These are phyloP conservation scores for Mucor plumbeus DNA, from an alignment of 371 early-diverging fungal species.

Conservation along the genomic window DNA sequence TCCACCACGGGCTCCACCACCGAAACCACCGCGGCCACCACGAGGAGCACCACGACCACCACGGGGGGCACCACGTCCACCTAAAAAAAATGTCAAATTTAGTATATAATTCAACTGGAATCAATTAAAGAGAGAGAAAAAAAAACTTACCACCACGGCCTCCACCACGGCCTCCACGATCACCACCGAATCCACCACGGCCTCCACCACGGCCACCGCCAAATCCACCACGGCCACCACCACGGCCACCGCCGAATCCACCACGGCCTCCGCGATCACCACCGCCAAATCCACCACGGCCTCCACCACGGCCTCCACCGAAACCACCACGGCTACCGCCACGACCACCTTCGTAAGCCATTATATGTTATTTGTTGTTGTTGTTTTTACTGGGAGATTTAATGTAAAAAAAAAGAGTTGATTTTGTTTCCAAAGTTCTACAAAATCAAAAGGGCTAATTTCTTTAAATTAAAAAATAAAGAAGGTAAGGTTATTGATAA, in stretches of 20 bases:
- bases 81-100: neutral
- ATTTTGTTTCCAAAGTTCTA: slow-evolving; percentile 8
- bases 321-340: slow-evolving; percentile 36
- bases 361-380: slow-evolving; percentile 19
- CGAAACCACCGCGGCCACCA: slow-evolving; percentile 44
- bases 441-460: neutral
- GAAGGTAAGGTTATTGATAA: neutral
- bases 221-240: slow-evolving; percentile 38
- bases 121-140: neutral
- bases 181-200: slow-evolving; percentile 57
- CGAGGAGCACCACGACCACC: slow-evolving; percentile 47
- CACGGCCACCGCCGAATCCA: slow-evolving; percentile 51
- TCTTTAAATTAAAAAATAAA: slow-evolving; percentile 5
- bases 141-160: slow-evolving; percentile 45
- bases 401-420: slow-evolving; percentile 3
- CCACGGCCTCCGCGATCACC: slow-evolving; percentile 52
- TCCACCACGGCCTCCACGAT: slow-evolving; percentile 51
- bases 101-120: no score
- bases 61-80: slow-evolving; percentile 36
- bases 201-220: slow-evolving; percentile 50
- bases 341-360: slow-evolving; percentile 48
- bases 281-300: slow-evolving; percentile 57
- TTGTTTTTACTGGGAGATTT: neutral
- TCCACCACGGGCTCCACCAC: slow-evolving; percentile 53
- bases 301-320: slow-evolving; percentile 48